phyloP scores from a whole-genome alignment of 805 yeast species.

The Ogataea zsoltii region DNA sequence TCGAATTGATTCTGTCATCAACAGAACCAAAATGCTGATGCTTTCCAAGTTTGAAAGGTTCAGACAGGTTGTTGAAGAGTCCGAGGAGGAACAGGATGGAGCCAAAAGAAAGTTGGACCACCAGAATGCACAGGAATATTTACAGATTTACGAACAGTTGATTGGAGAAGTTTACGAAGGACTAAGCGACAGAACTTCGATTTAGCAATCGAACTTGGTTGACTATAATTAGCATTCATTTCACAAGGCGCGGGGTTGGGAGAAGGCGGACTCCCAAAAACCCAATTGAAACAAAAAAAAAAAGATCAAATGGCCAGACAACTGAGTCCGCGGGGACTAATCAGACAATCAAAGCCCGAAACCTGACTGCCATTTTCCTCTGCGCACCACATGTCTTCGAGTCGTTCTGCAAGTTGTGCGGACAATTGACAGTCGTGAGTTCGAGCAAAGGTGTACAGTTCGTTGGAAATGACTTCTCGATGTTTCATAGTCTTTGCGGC shows the following conservation, averaged over 20 bases:
- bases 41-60: slow-evolving; percentile 33
- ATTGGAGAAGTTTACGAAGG: slow-evolving; percentile 40
- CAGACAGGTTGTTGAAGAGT: slow-evolving; percentile 12
- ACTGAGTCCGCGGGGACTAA: slow-evolving; percentile 20
- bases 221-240: background rate
- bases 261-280: no score
- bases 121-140: slow-evolving; percentile 6
- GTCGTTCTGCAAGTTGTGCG: slow-evolving; percentile 17
- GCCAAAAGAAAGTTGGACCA: slow-evolving; percentile 9
- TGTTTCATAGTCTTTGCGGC: slow-evolving; percentile 25
- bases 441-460: slow-evolving; percentile 20
- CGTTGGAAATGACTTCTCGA: slow-evolving; percentile 30
- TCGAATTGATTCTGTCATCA: slow-evolving; percentile 34
- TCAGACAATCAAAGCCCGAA: slow-evolving; percentile 19
- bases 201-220: slow-evolving; percentile 13
- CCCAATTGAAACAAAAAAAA: background rate
- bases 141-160: slow-evolving; percentile 25
- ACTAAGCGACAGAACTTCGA: slow-evolving; percentile 35
- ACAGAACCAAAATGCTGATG: slow-evolving; percentile 32
- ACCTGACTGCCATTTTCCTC: slow-evolving; percentile 21
- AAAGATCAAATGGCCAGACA: slow-evolving; percentile 7
- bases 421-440: slow-evolving; percentile 16
- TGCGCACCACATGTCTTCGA: slow-evolving; percentile 33
- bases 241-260: background rate
- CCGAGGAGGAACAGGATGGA: slow-evolving; percentile 4